Percentiles rank a stretch among this genome's conserved stretches.
Conservation (phyloP, 2,329 filamentous ascomycete genomes). For the Rhexocercosporidium sp. region DNA sequence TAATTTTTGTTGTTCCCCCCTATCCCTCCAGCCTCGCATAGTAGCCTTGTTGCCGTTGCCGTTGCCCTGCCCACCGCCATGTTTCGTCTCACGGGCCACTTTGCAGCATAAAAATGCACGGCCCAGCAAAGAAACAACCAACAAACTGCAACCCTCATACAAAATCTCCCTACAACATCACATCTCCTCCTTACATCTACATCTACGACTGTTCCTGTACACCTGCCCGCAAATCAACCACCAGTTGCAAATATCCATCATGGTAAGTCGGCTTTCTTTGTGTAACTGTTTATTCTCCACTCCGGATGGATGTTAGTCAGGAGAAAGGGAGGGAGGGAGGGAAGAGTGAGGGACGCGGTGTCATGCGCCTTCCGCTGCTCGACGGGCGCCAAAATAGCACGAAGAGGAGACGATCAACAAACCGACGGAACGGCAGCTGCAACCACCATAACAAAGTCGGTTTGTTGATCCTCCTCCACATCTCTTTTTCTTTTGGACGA, state of each 20-base stretch:
- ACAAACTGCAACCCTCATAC: not conserved
- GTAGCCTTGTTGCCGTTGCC: not conserved
- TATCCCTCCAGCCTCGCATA: not conserved
- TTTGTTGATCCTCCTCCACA: not conserved
- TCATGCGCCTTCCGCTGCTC: constrained; percentile 2
- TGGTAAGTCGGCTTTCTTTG: not conserved
- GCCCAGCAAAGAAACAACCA: constrained; percentile 10
- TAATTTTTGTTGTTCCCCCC: not conserved
- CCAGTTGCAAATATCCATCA: not conserved
- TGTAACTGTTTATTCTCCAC: not conserved
- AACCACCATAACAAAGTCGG: not conserved
- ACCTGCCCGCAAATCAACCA: no score
- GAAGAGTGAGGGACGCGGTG: not conserved
- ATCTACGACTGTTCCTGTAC: no score
- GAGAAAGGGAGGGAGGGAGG: not conserved
- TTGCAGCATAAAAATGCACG: constrained; percentile 24
- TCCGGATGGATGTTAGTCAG: no score
- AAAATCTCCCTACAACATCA: not conserved
- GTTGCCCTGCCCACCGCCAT: constrained; percentile 12
- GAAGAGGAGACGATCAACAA: not conserved
- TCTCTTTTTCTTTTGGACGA: not conserved
- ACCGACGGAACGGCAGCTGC: not conserved
- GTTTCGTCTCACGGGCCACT: constrained; percentile 2
- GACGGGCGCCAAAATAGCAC: constrained; percentile 12
- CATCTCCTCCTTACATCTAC: not conserved